Base-by-base conservation (phyloP, 768 basidiomycete genomes). In the Phlebiopsis gigantea region DNA sequence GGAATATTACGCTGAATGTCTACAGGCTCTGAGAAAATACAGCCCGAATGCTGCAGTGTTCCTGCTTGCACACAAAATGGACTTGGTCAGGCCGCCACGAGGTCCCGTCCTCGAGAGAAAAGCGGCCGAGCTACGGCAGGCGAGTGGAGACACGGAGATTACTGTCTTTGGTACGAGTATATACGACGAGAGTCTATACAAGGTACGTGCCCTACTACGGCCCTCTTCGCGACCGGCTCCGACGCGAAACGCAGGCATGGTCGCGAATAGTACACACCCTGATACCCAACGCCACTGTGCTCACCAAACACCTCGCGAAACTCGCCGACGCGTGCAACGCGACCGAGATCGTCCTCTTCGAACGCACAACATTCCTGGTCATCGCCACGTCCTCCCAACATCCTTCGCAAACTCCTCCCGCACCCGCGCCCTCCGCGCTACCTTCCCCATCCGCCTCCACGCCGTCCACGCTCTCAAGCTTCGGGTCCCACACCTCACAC, bases 41-140 rank as follows among this genome's bases (percentile, higher is more conserved):
- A 90, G 88, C 69, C 85, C 86, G 12, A 87, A 90, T 7, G 93
- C 94, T 5, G 83, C 78, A 10, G 85, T 98, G 1, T 98, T 96
- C 72, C 76, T 98, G 34, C 79, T 98, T 2, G 81, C 98, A 44
- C 96, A 99, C 74, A 99, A 99, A 79, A 98, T 98, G 93, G 97
- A 99, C 71, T 77, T 99, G 25, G 88, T 90, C 51, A 74, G 85
- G 58, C 81, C 83, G 55, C 81, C 85, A 46, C 81, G 78, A 58
- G 70, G 73, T 26, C 74, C 71, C 42, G 74, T 81, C 9, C 87
- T 93, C 60, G 81, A 84, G 49, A 83, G 83, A 73, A 90, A 89
- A 74, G 80, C 76, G 58, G 78, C 77, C 58, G 94, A 95, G 63
- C 71, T 95, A 56, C 75, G 83, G 69, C 78, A 83, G 63, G 83